phyloP scores from a whole-genome alignment of 2,329 filamentous ascomycete species.

The Metarhizium guizhouense region DNA sequence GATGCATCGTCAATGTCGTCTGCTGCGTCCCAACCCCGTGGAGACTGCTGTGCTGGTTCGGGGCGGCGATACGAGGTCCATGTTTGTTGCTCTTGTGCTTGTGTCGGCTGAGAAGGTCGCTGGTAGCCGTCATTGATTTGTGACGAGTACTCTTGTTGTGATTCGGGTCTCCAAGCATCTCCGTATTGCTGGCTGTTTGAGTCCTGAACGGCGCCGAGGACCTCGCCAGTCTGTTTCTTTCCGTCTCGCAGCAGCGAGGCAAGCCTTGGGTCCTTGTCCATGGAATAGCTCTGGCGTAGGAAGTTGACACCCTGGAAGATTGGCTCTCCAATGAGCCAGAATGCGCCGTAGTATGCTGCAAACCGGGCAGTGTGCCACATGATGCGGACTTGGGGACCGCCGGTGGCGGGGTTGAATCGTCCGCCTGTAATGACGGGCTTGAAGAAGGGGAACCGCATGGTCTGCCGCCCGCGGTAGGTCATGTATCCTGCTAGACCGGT shows the following conservation, averaged over 20 bases:
- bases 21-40: slow-evolving; percentile 15
- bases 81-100: slow-evolving; percentile 6
- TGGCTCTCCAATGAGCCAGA: slow-evolving; percentile 15
- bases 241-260: slow-evolving; percentile 13
- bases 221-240: slow-evolving; percentile 9
- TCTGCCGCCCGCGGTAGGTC: slow-evolving; percentile 19
- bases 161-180: slow-evolving; percentile 10
- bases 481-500: slow-evolving; percentile 14
- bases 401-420: slow-evolving; percentile 22
- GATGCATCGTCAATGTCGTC: slow-evolving; percentile 33
- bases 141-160: slow-evolving; percentile 6
- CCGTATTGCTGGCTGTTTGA: slow-evolving; percentile 9
- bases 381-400: slow-evolving; percentile 14
- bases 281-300: slow-evolving; percentile 13
- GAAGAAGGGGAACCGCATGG: slow-evolving; percentile 32
- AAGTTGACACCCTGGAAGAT: slow-evolving; percentile 22
- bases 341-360: slow-evolving; percentile 21
- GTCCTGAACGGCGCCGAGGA: slow-evolving; percentile 8
- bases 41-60: slow-evolving; percentile 6
- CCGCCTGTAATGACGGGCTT: slow-evolving; percentile 19
- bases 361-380: slow-evolving; percentile 29
- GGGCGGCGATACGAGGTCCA: slow-evolving; percentile 10
- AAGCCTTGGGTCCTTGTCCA: slow-evolving; percentile 21
- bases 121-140: slow-evolving; percentile 5
- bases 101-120: background rate